Conservation (phyloP, 2,329 filamentous ascomycete genomes). For the Scedosporium minutisporum region DNA sequence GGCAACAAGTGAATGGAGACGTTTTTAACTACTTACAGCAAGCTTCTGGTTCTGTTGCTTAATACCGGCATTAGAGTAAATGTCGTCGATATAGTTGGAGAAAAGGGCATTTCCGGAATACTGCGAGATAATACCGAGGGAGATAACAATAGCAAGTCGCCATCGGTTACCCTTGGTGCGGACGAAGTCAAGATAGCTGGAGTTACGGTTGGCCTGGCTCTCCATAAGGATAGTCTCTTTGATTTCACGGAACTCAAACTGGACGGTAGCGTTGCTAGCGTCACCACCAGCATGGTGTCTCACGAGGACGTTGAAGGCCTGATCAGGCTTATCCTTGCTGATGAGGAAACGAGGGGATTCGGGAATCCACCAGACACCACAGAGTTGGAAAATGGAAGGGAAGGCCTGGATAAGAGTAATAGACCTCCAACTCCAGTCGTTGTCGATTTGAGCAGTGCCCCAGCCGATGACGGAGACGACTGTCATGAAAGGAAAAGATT, state of each 20-base stretch:
- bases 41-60: constrained; percentile 45
- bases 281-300: constrained; percentile 57
- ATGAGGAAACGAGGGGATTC: constrained; percentile 59
- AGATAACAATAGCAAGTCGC: constrained; percentile 51
- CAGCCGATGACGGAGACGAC: constrained; percentile 54
- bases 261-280: constrained; percentile 47
- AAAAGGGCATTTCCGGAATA: constrained; percentile 60
- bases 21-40: constrained; percentile 24
- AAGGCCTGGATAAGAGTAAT: constrained; percentile 54
- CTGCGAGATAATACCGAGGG: constrained; percentile 57
- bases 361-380: constrained; percentile 53
- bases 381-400: constrained; percentile 51
- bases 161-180: constrained; percentile 54
- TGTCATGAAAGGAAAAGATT: constrained; percentile 6
- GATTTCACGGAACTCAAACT: constrained; percentile 59
- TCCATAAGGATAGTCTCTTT: constrained; percentile 52
- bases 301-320: constrained; percentile 50
- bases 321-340: constrained; percentile 50
- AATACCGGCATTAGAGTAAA: constrained; percentile 54
- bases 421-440: constrained; percentile 58
- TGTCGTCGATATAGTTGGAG: constrained; percentile 55
- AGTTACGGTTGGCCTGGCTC: constrained; percentile 34
- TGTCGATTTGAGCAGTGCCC: constrained; percentile 47
- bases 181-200: constrained; percentile 51
- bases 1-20: background rate